Evolutionary conservation across 1,139 yeast species (phyloP), one percentile per base, ranked within the genome.

Genomic region (Kluyveromyces sp.): DNA sequence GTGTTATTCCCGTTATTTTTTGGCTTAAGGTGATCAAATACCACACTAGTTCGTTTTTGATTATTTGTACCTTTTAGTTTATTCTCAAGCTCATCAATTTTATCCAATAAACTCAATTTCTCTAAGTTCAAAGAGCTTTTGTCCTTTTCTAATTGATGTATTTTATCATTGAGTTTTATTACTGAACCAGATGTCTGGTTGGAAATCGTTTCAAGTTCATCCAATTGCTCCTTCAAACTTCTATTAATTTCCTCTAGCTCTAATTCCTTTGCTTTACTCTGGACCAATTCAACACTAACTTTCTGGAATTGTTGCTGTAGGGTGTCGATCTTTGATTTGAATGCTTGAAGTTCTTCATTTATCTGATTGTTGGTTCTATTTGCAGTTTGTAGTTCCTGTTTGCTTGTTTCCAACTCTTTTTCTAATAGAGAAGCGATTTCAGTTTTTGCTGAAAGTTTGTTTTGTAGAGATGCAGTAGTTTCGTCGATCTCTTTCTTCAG

Each of bases 181-280:
- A 55, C 34, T 32, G 59, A 62, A 36, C 48, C 49, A 34, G 37
- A 41, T 15, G 49, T 53, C 30, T 55, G 61, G 25, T 53, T 58
- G 32, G 47, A 48, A 10, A 47, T 50, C 2, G 43, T 27, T 37
- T 49, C 50, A 36, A 54, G 49, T 32, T 52, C 52, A 7, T 60
- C 57, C 7, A 57, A 35, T 4, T 41, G 41, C 15, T 42, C 51
- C 41, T 51, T 58, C 29, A 61, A 42, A 21, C 46, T 54, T 29
- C 58, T 51, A 48, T 59, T 61, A 8, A 60, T 61, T 38, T 63
- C 65, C 40, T 55, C 65, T 21, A 61, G 45, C 43, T 61, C 66
- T 34, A 62, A 45, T 42, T 59, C 64, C 39, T 50, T 57, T 2
- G 66, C 66, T 37, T 61, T 61, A 27, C 60, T 21, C 41, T 62